Evolutionary conservation across 306 rosid species (phyloP).

Genomic region (Pterocarpus santalinus): DNA sequence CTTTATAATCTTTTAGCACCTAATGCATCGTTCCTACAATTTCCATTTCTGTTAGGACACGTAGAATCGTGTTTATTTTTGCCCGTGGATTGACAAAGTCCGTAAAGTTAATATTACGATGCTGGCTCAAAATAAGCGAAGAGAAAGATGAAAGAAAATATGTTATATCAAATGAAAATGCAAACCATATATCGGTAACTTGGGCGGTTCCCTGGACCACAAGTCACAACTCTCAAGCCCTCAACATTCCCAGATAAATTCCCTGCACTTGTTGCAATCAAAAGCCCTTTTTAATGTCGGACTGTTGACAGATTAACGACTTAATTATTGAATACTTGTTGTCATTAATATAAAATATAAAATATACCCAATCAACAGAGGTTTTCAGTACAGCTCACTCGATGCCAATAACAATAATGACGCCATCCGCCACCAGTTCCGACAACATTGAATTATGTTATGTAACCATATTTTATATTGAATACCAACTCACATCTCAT

Average conservation of each 20-base stretch:
- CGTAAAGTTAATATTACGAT: not conserved
- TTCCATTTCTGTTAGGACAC: slow-evolving; percentile 11
- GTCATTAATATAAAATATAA: not conserved
- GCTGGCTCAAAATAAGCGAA: not conserved
- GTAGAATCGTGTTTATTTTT: not conserved
- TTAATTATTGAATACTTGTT: not conserved
- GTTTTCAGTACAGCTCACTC: not conserved
- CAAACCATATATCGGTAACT: not conserved
- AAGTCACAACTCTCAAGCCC: not conserved
- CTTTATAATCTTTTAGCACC: not conserved
- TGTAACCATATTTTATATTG: too few relatives aligned
- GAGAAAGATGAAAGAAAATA: not conserved
- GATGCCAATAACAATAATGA: not conserved
- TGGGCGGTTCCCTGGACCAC: not conserved
- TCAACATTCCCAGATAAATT: not conserved
- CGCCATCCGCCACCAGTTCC: not conserved
- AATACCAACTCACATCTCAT: too few relatives aligned
- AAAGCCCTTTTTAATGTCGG: not conserved
- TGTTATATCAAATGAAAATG: not conserved
- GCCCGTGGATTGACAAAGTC: not conserved
- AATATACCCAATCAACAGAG: not conserved
- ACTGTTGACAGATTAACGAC: not conserved
- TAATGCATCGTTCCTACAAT: not conserved
- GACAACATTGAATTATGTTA: too few relatives aligned
- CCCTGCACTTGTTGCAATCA: not conserved